Evolutionary conservation across 495 filamentous ascomycete genomes (phyloP).

Genomic region (Thermothielavioides terrestris): DNA sequence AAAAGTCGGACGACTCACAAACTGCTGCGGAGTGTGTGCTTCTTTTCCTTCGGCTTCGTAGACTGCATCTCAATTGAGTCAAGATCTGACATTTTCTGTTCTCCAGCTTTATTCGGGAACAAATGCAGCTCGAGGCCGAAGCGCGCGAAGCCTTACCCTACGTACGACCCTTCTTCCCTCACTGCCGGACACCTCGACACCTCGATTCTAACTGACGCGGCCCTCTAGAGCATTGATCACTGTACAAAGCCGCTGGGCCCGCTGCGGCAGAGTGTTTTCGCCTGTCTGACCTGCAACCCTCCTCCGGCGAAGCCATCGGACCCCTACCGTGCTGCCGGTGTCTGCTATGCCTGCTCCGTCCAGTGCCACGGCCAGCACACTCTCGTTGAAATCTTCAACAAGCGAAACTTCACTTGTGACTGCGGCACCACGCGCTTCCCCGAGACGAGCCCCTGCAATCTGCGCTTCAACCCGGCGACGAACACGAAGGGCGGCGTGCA

Average conservation of each 20-base stretch:
- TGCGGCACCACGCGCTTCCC: constrained; percentile 84
- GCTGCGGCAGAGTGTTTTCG: constrained; percentile 77
- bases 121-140: constrained; percentile 86
- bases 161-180: constrained; percentile 35
- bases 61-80: background rate
- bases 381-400: constrained; percentile 91
- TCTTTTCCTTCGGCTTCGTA: too few species aligned
- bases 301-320: constrained; percentile 52
- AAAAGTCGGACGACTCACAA: constrained; percentile 62
- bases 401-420: constrained; percentile 92
- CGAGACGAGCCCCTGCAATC: constrained; percentile 57
- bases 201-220: background rate
- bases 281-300: constrained; percentile 89
- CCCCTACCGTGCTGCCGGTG: constrained; percentile 64
- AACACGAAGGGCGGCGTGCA: constrained; percentile 66
- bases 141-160: constrained; percentile 92
- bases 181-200: too few species aligned
- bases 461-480: constrained; percentile 67
- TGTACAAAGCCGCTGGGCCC: constrained; percentile 84
- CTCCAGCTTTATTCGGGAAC: constrained; percentile 72
- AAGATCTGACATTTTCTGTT: background rate
- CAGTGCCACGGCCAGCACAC: constrained; percentile 93
- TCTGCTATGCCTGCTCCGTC: constrained; percentile 96
- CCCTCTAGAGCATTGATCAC: constrained; percentile 70
- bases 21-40: constrained; percentile 84